Percentiles rank a stretch among this genome's conserved stretches.
Evolutionary conservation across 2,329 filamentous ascomycete genomes (phyloP).

Genomic region (Nigrospora sphaerica): DNA sequence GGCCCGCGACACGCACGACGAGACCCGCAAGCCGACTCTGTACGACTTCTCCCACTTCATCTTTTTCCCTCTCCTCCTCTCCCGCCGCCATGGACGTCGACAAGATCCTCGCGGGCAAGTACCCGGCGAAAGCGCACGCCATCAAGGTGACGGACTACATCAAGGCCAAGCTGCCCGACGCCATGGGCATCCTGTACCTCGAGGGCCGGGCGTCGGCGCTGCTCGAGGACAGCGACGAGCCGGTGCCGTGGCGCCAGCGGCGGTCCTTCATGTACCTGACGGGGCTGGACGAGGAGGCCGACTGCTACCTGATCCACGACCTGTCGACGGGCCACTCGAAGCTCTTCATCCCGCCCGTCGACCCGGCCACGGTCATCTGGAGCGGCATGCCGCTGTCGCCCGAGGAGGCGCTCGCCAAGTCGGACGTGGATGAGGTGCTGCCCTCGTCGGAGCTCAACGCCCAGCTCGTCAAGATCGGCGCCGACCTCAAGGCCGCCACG

Average conservation of each 20-base stretch:
- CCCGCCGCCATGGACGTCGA: conserved; percentile 33
- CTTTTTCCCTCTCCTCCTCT: conserved; percentile 6
- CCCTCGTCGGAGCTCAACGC: conserved; percentile 69
- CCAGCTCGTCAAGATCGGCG: conserved; percentile 51
- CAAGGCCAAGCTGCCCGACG: conserved; percentile 55
- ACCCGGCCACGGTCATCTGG: conserved; percentile 90
- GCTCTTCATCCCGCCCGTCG: conserved; percentile 84
- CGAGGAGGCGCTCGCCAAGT: conserved; percentile 67
- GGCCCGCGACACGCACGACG: no score
- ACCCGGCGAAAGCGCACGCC: conserved; percentile 83
- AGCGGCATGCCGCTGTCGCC: conserved; percentile 75
- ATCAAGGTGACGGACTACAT: conserved; percentile 77
- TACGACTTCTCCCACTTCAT: no score
- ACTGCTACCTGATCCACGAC: conserved; percentile 77
- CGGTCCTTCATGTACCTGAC: conserved; percentile 94
- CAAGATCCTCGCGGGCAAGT: conserved; percentile 52
- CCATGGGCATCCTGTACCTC: conserved; percentile 73
- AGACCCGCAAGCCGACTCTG: no score
- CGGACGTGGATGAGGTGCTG: conserved; percentile 74
- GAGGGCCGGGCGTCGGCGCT: conserved; percentile 77
- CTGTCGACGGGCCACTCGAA: conserved; percentile 66
- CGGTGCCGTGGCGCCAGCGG: conserved; percentile 77
- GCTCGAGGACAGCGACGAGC: conserved; percentile 84
- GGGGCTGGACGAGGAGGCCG: conserved; percentile 68
- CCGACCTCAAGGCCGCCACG: conserved; percentile 12